phyloP scores from a whole-genome alignment of 2,329 filamentous ascomycete genomes.

The Diaporthe batatas region DNA sequence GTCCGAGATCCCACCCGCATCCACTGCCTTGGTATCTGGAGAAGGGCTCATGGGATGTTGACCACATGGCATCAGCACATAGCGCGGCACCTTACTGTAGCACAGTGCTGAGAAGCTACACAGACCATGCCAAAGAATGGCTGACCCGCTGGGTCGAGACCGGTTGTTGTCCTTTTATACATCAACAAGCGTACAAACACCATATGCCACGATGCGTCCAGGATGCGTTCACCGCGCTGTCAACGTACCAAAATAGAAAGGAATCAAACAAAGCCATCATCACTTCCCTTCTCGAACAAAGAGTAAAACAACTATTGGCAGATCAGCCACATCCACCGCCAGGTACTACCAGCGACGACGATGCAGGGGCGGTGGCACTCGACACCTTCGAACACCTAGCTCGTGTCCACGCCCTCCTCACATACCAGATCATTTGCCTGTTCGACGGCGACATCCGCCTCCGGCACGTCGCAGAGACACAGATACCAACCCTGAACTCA shows the following conservation, averaged over 20 bases:
- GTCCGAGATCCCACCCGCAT: not conserved
- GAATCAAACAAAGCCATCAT: conserved; percentile 38
- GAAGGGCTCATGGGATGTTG: conserved; percentile 41
- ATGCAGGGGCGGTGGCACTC: conserved; percentile 1
- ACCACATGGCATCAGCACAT: conserved; percentile 12
- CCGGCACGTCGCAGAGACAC: conserved; percentile 54
- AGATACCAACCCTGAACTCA: conserved; percentile 28
- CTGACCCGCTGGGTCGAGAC: conserved; percentile 47
- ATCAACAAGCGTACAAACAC: conserved; percentile 47
- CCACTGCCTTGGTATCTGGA: conserved; percentile 36
- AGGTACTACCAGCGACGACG: not conserved
- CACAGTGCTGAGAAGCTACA: conserved; percentile 37
- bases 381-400: conserved; percentile 52
- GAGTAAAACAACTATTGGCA: conserved; percentile 36
- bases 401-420: conserved; percentile 61
- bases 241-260: conserved; percentile 45
- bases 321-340: conserved; percentile 5
- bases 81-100: conserved; percentile 21
- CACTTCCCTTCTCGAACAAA: conserved; percentile 40
- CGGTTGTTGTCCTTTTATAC: conserved; percentile 51
- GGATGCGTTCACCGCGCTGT: conserved; percentile 48
- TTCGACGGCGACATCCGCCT: conserved; percentile 64
- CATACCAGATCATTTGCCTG: conserved; percentile 64
- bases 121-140: conserved; percentile 45
- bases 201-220: conserved; percentile 48